Percentiles rank a stretch among this genome's conserved stretches.
Conservation (phyloP, 176 grass and related monocot species). For the Avena eriantha region DNA sequence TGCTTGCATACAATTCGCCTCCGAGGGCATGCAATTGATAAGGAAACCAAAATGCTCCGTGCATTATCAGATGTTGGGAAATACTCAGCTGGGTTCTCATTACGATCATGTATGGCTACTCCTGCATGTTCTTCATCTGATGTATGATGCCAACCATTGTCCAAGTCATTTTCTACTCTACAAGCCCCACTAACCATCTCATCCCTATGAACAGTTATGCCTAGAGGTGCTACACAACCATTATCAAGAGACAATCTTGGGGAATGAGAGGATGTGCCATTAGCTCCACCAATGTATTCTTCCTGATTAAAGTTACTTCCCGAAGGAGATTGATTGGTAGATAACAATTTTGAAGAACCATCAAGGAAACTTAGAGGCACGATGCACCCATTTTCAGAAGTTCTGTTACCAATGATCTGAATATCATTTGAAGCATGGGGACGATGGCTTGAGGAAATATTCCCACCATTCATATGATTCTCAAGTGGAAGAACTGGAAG, state of each 20-base stretch:
- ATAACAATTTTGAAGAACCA: slow-evolving; percentile 40
- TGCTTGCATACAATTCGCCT: slow-evolving; percentile 84
- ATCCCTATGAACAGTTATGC: slow-evolving; percentile 36
- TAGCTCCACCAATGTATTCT: slow-evolving; percentile 39
- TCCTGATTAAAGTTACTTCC: slow-evolving; percentile 40
- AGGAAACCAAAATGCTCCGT: slow-evolving; percentile 95
- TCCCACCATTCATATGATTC: slow-evolving; percentile 42
- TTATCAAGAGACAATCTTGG: slow-evolving; percentile 40
- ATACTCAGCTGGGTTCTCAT: slow-evolving; percentile 61
- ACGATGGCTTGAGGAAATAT: slow-evolving; percentile 35
- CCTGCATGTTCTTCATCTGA: slow-evolving; percentile 71
- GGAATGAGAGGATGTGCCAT: slow-evolving; percentile 22
- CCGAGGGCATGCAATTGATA: slow-evolving; percentile 70
- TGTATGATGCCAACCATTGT: slow-evolving; percentile 54
- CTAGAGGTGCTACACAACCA: slow-evolving; percentile 30
- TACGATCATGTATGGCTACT: slow-evolving; percentile 40
- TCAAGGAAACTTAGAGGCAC: slow-evolving; percentile 30
- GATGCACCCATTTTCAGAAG: slow-evolving; percentile 47
- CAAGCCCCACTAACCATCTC: slow-evolving; percentile 25
- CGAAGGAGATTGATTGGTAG: slow-evolving; percentile 41
- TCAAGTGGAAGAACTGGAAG: slow-evolving; percentile 38
- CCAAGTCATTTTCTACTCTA: slow-evolving; percentile 56
- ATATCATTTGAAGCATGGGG: slow-evolving; percentile 30
- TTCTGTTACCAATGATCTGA: slow-evolving; percentile 38
- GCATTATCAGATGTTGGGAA: slow-evolving; percentile 80